Conservation (phyloP, 192 early-diverging fungal species). For the Linnemannia schmuckeri region DNA sequence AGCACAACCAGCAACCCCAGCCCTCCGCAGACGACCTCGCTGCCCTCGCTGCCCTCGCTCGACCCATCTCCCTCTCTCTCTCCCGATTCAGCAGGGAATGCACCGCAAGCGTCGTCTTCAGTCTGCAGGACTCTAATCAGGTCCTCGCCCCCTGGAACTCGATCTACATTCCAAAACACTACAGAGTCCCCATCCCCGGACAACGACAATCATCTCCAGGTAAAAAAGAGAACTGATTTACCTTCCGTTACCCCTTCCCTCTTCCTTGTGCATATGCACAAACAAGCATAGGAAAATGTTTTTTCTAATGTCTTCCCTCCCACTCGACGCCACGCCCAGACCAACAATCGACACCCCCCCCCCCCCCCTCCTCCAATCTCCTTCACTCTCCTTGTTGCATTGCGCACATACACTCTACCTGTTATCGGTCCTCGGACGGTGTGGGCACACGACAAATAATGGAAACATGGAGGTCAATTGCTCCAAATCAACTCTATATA, state of each 20-base stretch:
- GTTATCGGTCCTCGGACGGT: not conserved
- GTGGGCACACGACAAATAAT: not conserved
- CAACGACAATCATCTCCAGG: constrained; percentile 56
- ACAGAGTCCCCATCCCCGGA: constrained; percentile 38
- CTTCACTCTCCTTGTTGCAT: not conserved
- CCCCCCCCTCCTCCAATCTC: no score
- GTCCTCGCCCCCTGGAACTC: constrained; percentile 52
- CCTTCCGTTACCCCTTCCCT: not conserved
- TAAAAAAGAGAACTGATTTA: constrained; percentile 3
- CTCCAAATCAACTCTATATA: not conserved
- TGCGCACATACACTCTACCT: not conserved
- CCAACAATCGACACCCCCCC: not conserved
- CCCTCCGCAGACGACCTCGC: constrained; percentile 6
- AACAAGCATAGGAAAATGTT: not conserved
- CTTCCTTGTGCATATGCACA: not conserved
- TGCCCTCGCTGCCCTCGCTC: not conserved
- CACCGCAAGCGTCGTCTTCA: constrained; percentile 40
- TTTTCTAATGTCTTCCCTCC: not conserved
- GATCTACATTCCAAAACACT: constrained; percentile 57
- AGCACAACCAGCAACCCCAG: constrained; percentile 21
- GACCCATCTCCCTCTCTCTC: constrained; percentile 24
- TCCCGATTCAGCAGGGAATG: constrained; percentile 47
- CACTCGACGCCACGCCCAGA: not conserved
- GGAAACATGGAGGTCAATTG: not conserved
- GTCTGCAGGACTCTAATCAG: constrained; percentile 29